These are phyloP conservation scores for Cladosporium oxysporum DNA, from an alignment of 2,329 filamentous ascomycete species.

Conservation along the genomic window DNA sequence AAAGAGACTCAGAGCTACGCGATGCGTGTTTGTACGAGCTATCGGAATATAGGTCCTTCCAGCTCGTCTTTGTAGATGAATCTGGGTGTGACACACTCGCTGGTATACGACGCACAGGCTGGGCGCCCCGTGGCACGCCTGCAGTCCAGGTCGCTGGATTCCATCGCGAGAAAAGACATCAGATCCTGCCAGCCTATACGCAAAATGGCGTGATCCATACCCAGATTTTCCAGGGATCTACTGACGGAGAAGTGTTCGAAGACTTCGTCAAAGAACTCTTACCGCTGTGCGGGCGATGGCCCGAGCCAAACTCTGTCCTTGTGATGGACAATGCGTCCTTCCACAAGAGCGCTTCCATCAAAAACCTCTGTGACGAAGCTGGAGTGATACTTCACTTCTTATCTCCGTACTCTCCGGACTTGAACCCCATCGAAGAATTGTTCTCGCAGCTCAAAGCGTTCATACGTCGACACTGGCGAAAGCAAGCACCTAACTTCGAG, in stretches of 20 bases:
- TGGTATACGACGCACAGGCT: conserved; percentile 18
- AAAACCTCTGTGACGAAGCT: conserved; percentile 19
- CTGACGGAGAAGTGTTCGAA: conserved; percentile 11
- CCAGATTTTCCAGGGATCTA: conserved; percentile 14
- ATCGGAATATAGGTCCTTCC: conserved; percentile 14
- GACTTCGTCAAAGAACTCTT: conserved; percentile 9
- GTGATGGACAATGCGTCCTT: conserved; percentile 8
- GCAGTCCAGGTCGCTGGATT: conserved; percentile 18
- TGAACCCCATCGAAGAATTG: conserved; percentile 25
- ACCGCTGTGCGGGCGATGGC: conserved; percentile 17
- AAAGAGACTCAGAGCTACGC: conserved; percentile 7
- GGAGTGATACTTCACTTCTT: conserved; percentile 21
- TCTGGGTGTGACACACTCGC: conserved; percentile 15
- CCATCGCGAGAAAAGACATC: conserved; percentile 18
- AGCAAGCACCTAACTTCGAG: not conserved
- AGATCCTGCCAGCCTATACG: conserved; percentile 18
- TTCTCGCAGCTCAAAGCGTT: conserved; percentile 30
- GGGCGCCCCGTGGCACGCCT: conserved; percentile 11
- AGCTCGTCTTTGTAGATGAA: conserved; percentile 21
- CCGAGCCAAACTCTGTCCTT: conserved; percentile 17
- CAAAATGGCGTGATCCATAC: conserved; percentile 12
- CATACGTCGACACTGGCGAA: conserved; percentile 25
- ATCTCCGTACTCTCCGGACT: conserved; percentile 24
- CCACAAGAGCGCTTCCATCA: conserved; percentile 11
- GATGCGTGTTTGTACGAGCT: conserved; percentile 16